Base-by-base conservation (phyloP, 2,329 filamentous ascomycete species). In the Colletotrichum ledebouriae region DNA sequence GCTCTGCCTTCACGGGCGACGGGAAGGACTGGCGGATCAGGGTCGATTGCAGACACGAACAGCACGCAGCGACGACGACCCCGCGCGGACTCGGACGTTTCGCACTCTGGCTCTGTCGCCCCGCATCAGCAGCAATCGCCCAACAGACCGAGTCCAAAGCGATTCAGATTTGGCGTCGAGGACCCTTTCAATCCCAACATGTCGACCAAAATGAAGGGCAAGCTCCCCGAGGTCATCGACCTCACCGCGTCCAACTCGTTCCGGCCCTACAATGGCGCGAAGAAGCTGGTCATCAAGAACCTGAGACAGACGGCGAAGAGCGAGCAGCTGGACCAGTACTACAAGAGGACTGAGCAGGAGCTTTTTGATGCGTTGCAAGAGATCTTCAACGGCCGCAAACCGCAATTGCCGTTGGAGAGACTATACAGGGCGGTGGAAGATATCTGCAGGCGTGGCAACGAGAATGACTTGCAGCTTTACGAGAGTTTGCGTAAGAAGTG, bases 271-370 rank as follows among this genome's bases (percentile, higher is more conserved):
- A 84, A 86, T 11, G 94, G 94, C 37, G 90, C 93, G 20, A 94
- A 92, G 84, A 94, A 92, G 79, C 87, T 99, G 52, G 88, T 95
- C n/a, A 93, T 99, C 74, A 97, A 97, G 86, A 98, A 98, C 77
- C 86, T 98, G 71, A 89, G 91, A 67, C 85, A 85, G 17, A 81
- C 86, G n/a, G 85, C 86, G 66, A 77, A 79, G 44, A 75, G 81
- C 59, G 84, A 87, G 62, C 88, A 94, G 73, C 87, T 92, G 20
- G 89, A 92, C 70, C 85, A 88, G 71, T 98, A 97, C 81, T 93
- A 97, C 73, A 84, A 90, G 46, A 89, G 90, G 74, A 91, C 90
- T 3, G 93, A 92, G 88, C 80, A 82, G 46, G 91, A 97, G 76
- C 84, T 98, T 6, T 89, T 93, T 65, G 84, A 84, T 41, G 93